Evolutionary conservation across 129 eudicot species (phyloP).

Genomic region (Smallanthus sonchifolius): DNA sequence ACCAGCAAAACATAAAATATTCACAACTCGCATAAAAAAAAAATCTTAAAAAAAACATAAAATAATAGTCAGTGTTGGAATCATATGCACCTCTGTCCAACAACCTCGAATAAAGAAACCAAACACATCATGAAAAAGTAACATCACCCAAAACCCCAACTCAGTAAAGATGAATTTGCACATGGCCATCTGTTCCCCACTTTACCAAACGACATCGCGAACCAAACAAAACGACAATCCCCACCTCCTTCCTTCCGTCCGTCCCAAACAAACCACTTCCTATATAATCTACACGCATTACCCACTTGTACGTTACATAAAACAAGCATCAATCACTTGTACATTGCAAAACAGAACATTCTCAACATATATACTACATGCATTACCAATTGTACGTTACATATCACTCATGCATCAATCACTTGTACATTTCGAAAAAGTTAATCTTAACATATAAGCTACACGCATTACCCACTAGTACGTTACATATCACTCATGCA

Average conservation of each 20-base stretch:
- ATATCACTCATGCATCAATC: too few species aligned
- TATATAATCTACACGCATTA: background rate
- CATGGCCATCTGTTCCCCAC: slow-evolving; percentile 22
- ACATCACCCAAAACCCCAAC: slow-evolving; percentile 13
- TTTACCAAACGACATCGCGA: slow-evolving; percentile 22
- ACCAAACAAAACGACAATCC: slow-evolving; percentile 19
- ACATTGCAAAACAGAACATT: too few species aligned
- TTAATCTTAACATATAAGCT: background rate
- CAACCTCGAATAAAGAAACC: slow-evolving; percentile 10
- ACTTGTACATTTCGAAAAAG: too few species aligned
- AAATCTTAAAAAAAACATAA: too few species aligned
- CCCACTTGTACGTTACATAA: background rate
- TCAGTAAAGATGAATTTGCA: slow-evolving; percentile 27
- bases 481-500: background rate
- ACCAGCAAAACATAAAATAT: too few species aligned
- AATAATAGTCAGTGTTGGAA: background rate
- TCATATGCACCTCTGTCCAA: slow-evolving; percentile 14
- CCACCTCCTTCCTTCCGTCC: slow-evolving; percentile 19
- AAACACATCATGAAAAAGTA: background rate
- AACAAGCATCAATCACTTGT: too few species aligned
- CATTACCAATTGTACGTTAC: slow-evolving; percentile 2
- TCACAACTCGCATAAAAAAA: too few species aligned
- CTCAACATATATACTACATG: background rate
- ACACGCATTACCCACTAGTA: background rate
- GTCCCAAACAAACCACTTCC: background rate